These are phyloP conservation scores for Moricandia arvensis DNA, from an alignment of 345 rosid genomes.

Conservation along the genomic window DNA sequence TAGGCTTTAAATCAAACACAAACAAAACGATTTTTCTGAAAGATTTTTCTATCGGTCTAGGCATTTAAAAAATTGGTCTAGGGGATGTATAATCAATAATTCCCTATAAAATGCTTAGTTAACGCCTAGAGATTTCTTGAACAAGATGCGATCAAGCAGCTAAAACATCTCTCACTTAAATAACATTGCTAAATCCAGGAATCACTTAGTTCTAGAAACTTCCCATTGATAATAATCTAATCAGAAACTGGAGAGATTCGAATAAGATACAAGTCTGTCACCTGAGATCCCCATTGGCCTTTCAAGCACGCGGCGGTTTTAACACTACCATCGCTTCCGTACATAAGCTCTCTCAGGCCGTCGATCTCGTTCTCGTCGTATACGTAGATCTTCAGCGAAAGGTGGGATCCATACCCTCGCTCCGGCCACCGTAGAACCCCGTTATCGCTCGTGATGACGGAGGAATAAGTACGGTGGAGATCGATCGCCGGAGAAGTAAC, in stretches of 20 bases:
- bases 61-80: too few relatives aligned
- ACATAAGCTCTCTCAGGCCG: constrained; percentile 65
- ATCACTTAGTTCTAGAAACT: background rate
- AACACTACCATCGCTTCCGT: constrained; percentile 66
- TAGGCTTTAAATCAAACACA: too few relatives aligned
- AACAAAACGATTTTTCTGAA: too few relatives aligned
- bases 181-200: background rate
- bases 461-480: constrained; percentile 13
- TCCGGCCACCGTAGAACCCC: constrained; percentile 56
- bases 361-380: constrained; percentile 86
- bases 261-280: constrained; percentile 19
- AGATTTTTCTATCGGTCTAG: too few relatives aligned
- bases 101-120: too few relatives aligned
- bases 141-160: too few relatives aligned
- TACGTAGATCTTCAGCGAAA: constrained; percentile 76
- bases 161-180: background rate
- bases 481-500: constrained; percentile 18
- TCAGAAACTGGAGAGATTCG: background rate
- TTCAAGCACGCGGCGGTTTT: constrained; percentile 59
- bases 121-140: too few relatives aligned
- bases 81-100: too few relatives aligned
- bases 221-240: too few relatives aligned
- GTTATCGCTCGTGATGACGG: constrained; percentile 22
- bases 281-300: constrained; percentile 99
- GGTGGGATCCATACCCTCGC: constrained; percentile 60